Evolutionary conservation across 495 filamentous ascomycete species (phyloP), one percentile per base, ranked within the genome.

Genomic region (Arthonia radiata): DNA sequence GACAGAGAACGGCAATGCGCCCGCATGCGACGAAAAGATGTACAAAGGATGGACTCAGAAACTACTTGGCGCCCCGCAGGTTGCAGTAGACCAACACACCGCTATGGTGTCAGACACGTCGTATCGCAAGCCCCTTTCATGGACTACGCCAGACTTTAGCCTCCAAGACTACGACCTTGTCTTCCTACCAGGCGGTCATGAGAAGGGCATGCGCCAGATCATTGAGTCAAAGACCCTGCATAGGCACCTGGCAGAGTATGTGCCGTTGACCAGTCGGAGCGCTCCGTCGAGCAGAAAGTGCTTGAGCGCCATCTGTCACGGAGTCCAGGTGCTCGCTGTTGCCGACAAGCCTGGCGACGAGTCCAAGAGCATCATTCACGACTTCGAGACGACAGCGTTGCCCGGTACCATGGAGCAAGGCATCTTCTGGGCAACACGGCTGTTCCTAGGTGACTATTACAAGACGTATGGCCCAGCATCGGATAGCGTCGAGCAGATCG

Each of bases 391-490:
- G 0, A 64, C 59, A 3, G 50, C 59, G 10, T 36, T 64, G 29
- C 58, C 56, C 13, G 51, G 49, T 2, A 40, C 39, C 13, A 58
- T 62, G 39, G 59, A 64, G 35, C 51, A 58, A 25, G 29, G 37
- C 7, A 50, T 53, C 3, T 64, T 52, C 25, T 58, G 54, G 52
- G 40, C 47, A 2, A 62, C 59, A 2, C 38, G 56, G 21, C 45
- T 42, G 0, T 54, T 60, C 24, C 41, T 64, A 2, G 58, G 58
- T 4, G 58, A 62, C 30, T 64, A 61, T 31, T 63, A 62, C 34
- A 64, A 62, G 44, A 64, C 58, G 3, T 64, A 58, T 31, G 59
- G 58, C 2, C 49, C 51, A 9, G 50, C 55, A 0, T 58, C 52
- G 28, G 53, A 55, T 15, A 44, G 52, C 24, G 58, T 62, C 4